phyloP scores from a whole-genome alignment of 139 green algal species.

The Tetradesmus obliquus region DNA sequence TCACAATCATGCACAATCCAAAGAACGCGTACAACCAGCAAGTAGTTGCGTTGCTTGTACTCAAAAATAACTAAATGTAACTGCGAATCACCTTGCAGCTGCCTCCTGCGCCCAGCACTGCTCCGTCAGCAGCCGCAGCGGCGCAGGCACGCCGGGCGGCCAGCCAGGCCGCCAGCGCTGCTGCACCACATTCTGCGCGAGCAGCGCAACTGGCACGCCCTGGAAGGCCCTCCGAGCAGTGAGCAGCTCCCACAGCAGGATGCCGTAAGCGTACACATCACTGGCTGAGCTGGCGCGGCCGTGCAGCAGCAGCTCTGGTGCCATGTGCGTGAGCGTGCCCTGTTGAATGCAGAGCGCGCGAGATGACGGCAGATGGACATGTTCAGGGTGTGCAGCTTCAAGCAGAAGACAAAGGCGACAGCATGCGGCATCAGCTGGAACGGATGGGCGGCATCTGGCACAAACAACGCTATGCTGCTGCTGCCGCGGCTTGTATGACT shows the following conservation, averaged over 20 bases:
- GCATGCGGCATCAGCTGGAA: neutral
- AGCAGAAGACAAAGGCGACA: neutral
- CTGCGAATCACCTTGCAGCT: neutral
- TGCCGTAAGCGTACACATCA: slow-evolving; percentile 57
- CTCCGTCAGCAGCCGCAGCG: slow-evolving; percentile 33
- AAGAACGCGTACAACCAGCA: too few relatives aligned
- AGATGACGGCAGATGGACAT: neutral
- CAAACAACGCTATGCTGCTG: too few relatives aligned
- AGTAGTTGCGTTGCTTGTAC: too few relatives aligned
- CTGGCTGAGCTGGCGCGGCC: slow-evolving; percentile 33
- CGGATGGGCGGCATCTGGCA: too few relatives aligned
- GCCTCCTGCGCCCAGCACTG: slow-evolving; percentile 39
- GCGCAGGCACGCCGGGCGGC: slow-evolving; percentile 1
- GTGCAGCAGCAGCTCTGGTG: slow-evolving; percentile 57
- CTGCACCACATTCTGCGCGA: slow-evolving; percentile 30
- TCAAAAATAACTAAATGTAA: neutral
- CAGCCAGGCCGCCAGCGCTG: slow-evolving; percentile 12
- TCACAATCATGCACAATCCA: too few relatives aligned
- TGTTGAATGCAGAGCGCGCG: slow-evolving; percentile 9
- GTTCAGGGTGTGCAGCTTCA: neutral
- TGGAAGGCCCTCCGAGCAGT: slow-evolving; percentile 30
- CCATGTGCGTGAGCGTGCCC: slow-evolving; percentile 73
- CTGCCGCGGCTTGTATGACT: too few relatives aligned
- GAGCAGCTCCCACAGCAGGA: slow-evolving; percentile 39
- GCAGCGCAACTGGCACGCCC: slow-evolving; percentile 27